These are phyloP conservation scores for Pythium pyrilobum DNA, from an alignment of 352 stramenopile genomes.

Conservation along the genomic window DNA sequence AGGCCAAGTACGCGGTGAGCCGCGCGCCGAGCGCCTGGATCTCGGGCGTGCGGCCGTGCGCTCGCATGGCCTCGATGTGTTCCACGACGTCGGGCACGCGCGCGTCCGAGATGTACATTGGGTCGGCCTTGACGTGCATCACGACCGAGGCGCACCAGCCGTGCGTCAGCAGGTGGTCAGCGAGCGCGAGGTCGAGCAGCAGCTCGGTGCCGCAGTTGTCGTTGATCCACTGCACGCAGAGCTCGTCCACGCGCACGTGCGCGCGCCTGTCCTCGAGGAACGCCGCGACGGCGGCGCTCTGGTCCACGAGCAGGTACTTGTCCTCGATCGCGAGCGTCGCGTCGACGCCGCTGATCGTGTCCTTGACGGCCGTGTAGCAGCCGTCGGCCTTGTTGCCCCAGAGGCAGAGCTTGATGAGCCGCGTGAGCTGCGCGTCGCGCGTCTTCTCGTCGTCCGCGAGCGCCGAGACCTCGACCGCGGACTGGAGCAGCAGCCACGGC, in stretches of 20 bases:
- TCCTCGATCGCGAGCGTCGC: conserved; percentile 55
- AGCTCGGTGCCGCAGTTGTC: conserved; percentile 78
- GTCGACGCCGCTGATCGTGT: conserved; percentile 48
- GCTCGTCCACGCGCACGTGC: not conserved
- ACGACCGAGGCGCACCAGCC: conserved; percentile 46
- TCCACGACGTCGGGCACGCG: conserved; percentile 49
- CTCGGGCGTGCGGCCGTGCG: conserved; percentile 20
- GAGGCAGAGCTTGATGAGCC: conserved; percentile 64
- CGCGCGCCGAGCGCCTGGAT: conserved; percentile 49
- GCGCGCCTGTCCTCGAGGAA: conserved; percentile 26
- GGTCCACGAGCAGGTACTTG: conserved; percentile 50
- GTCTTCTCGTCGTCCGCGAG: conserved; percentile 19
- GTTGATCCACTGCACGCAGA: conserved; percentile 62
- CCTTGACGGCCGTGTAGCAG: conserved; percentile 70
- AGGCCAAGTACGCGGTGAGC: conserved; percentile 27
- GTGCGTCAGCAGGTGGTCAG: conserved; percentile 51
- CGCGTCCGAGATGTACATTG: conserved; percentile 81
- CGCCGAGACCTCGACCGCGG: conserved; percentile 29
- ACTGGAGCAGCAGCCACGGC: conserved; percentile 57
- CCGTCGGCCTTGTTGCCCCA: conserved; percentile 79
- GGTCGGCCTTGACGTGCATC: conserved; percentile 70
- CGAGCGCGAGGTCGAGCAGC: conserved; percentile 59
- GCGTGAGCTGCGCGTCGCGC: conserved; percentile 34
- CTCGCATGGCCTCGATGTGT: conserved; percentile 53
- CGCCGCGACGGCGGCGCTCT: conserved; percentile 42